Conservation (phyloP, 2,329 filamentous ascomycete species). For the Fusarium caatingaense region DNA sequence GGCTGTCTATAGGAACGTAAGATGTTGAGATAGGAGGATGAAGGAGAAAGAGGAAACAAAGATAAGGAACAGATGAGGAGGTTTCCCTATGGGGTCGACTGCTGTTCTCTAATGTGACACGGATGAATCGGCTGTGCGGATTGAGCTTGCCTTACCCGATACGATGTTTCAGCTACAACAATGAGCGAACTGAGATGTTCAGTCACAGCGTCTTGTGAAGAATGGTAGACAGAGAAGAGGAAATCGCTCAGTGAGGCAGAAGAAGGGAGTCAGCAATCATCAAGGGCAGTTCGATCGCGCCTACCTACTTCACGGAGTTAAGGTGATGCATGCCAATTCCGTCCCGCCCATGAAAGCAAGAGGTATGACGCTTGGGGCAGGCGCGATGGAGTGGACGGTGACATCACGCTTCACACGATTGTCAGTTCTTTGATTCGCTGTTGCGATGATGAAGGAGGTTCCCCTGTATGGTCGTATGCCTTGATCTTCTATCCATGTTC, state of each 20-base stretch:
- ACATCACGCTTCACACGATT: conserved; percentile 30
- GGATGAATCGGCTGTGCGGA: background rate
- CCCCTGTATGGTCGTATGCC: background rate
- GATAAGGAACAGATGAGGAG: background rate
- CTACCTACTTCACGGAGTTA: conserved; percentile 28
- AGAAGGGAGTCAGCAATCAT: background rate
- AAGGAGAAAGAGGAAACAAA: background rate
- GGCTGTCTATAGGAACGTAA: background rate
- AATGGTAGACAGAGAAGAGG: background rate
- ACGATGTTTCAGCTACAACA: background rate
- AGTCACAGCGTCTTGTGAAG: background rate
- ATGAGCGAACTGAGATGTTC: background rate
- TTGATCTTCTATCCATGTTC: background rate
- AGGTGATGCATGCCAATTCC: conserved; percentile 18
- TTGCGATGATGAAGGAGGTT: background rate
- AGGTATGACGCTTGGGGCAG: conserved; percentile 20
- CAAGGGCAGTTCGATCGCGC: background rate
- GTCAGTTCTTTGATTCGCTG: background rate
- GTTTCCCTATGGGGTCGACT: background rate
- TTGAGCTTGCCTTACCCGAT: conserved; percentile 8
- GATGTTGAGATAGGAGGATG: background rate
- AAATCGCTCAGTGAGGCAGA: background rate
- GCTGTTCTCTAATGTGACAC: background rate
- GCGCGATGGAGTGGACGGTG: conserved; percentile 5
- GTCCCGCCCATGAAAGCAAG: conserved; percentile 3